Percentiles rank a stretch among this genome's conserved stretches.
phyloP scores from a whole-genome alignment of 1,139 yeast species.

The Debaryomycetaceae sp. region DNA sequence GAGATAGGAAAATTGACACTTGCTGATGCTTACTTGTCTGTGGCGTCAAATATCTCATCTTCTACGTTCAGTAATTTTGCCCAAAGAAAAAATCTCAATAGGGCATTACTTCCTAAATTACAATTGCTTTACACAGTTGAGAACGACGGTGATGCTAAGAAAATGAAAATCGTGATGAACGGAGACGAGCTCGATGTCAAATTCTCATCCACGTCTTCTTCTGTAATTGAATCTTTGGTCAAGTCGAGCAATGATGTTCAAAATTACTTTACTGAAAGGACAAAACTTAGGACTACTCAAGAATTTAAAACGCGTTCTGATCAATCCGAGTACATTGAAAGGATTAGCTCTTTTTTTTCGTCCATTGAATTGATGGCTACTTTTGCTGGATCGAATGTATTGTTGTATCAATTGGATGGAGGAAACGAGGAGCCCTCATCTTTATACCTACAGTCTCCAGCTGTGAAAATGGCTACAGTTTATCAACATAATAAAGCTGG shows the following conservation, averaged over 20 bases:
- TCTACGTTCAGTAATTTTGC: slow-evolving; percentile 46
- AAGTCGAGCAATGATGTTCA: slow-evolving; percentile 46
- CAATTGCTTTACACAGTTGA: slow-evolving; percentile 54
- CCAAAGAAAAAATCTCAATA: slow-evolving; percentile 47
- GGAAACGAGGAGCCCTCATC: slow-evolving; percentile 49
- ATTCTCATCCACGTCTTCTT: slow-evolving; percentile 51
- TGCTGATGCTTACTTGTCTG: slow-evolving; percentile 61
- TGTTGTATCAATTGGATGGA: slow-evolving; percentile 45
- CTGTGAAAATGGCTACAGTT: slow-evolving; percentile 52
- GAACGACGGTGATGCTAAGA: slow-evolving; percentile 25
- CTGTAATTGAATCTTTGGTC: slow-evolving; percentile 43
- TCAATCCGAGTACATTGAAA: slow-evolving; percentile 18
- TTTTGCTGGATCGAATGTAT: slow-evolving; percentile 72
- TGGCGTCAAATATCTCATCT: slow-evolving; percentile 51
- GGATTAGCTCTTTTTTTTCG: slow-evolving; percentile 31
- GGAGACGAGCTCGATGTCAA: slow-evolving; percentile 72
- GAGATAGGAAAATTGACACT: slow-evolving; percentile 64
- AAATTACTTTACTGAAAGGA: slow-evolving; percentile 25
- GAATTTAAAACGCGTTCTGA: slow-evolving; percentile 9
- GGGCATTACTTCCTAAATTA: slow-evolving; percentile 67
- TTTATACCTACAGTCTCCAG: slow-evolving; percentile 71
- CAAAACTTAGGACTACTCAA: slow-evolving; percentile 11
- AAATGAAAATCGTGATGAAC: slow-evolving; percentile 42
- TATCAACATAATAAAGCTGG: slow-evolving; percentile 26
- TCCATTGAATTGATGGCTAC: slow-evolving; percentile 51